Base-by-base conservation (phyloP, 2,329 filamentous ascomycete genomes). In the Calonectria honghensis region DNA sequence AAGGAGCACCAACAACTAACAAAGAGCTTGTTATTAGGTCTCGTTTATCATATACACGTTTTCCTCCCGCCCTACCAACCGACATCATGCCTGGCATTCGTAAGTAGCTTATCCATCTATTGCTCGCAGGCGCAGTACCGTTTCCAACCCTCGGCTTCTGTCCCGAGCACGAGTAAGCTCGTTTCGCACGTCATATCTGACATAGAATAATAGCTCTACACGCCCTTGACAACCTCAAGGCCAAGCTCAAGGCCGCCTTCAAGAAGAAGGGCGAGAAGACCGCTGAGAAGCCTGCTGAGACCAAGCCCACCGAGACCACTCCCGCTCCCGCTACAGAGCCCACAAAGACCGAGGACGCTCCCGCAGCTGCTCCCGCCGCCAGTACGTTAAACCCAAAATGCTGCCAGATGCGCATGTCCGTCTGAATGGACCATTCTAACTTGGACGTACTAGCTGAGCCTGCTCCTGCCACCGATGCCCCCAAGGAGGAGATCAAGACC, bases 191-290 rank as follows among this genome's bases (percentile, higher is more conserved):
- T 37, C 24, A 59, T n/a, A 50, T 54, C 75, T 78, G 50, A 77
- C 50, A 54, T 7, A 41, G 63, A 27, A n/a, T 9, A 32, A 39
- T 76, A 91, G 89, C 89, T 70, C 83, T 86, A 65, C 84, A 87
- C 76, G 88, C 89, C 41, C 84, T 91, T 75, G 88, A 89, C 81
- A 90, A 90, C 84, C 78, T 91, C 78, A 90, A 89, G 88, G 85
- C 84, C 81, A 91, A 90, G 88, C 81, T 91, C 81, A 89, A 88
- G 87, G 84, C 85, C 76, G 84, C 86, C 83, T 89, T 90, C 85
- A 89, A 88, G 84, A 89, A 88, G 83, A 88, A 86, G 84, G 68
- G 74, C 52, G 80, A 84, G 59, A 83, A 87, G 79, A 77, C 52
- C 48, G 39, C 57, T 7, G 50, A 54, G n/a, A 65, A 73, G 50